These are phyloP conservation scores for Aaosphaeria arxii DNA, from an alignment of 2,329 filamentous ascomycete genomes.

Conservation along the genomic window DNA sequence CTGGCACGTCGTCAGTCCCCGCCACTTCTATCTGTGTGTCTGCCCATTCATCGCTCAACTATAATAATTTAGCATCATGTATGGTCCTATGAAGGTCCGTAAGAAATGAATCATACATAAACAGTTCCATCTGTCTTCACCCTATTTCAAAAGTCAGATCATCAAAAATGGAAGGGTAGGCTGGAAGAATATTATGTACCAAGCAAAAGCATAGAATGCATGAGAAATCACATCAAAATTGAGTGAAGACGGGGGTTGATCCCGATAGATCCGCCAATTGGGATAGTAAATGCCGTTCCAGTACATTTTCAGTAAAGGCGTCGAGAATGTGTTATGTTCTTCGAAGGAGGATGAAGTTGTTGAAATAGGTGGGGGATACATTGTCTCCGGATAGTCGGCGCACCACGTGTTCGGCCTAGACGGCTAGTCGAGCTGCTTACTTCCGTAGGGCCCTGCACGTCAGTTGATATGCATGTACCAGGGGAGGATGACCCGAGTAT, in stretches of 20 bases:
- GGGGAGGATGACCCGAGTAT: constrained; percentile 7
- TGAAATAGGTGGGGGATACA: constrained; percentile 21
- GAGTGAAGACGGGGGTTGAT: constrained; percentile 69
- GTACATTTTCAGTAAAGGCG: constrained; percentile 36
- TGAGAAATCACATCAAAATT: constrained; percentile 76
- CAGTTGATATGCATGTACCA: constrained; percentile 9
- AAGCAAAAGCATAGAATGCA: constrained; percentile 79
- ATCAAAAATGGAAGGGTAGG: neutral
- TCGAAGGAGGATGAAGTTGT: constrained; percentile 13
- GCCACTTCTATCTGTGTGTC: constrained; percentile 71
- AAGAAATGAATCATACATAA: constrained; percentile 57
- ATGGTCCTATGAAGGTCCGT: no score
- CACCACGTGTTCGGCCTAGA: constrained; percentile 5
- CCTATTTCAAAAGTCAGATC: constrained; percentile 37
- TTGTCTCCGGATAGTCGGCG: constrained; percentile 12
- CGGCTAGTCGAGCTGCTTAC: constrained; percentile 18
- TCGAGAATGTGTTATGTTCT: constrained; percentile 17
- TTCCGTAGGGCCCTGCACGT: constrained; percentile 23
- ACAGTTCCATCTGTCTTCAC: constrained; percentile 70
- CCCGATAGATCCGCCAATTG: constrained; percentile 71
- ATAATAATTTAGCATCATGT: constrained; percentile 12
- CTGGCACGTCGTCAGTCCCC: constrained; percentile 44
- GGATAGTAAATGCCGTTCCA: constrained; percentile 81
- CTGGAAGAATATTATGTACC: constrained; percentile 33
- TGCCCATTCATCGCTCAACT: constrained; percentile 79